phyloP scores from a whole-genome alignment of 345 rosid species.

The Gossypioides kirkii region DNA sequence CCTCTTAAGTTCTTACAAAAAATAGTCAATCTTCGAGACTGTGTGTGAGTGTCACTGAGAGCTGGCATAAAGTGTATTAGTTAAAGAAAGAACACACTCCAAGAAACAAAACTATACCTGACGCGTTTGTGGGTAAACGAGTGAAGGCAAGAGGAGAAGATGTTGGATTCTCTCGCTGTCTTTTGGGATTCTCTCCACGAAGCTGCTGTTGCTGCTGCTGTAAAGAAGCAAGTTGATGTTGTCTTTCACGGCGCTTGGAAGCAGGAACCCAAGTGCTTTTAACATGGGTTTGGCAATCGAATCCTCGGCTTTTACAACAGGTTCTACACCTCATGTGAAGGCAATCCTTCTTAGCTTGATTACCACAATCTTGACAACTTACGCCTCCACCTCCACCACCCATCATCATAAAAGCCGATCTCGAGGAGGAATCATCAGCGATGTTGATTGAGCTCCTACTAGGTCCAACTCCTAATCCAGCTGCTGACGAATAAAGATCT shows the following conservation, averaged over 20 bases:
- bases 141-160: conserved; percentile 15
- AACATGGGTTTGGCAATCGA: conserved; percentile 72
- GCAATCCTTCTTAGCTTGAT: conserved; percentile 87
- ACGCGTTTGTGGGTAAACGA: conserved; percentile 16
- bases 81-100: neutral
- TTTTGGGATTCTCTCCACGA: conserved; percentile 36
- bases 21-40: conserved; percentile 17
- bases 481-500: conserved; percentile 61
- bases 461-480: conserved; percentile 44
- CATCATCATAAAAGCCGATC: conserved; percentile 49
- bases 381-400: conserved; percentile 26
- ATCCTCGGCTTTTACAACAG: conserved; percentile 82
- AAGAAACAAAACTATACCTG: conserved; percentile 42
- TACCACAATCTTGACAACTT: conserved; percentile 83
- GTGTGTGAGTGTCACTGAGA: conserved; percentile 7
- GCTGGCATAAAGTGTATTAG: neutral
- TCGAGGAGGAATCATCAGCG: conserved; percentile 43
- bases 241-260: conserved; percentile 69
- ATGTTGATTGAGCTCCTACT: conserved; percentile 41
- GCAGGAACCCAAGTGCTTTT: conserved; percentile 90
- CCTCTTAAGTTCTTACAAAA: conserved; percentile 15
- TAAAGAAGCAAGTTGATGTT: conserved; percentile 29
- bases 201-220: conserved; percentile 34
- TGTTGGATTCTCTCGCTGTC: conserved; percentile 46
- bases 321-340: conserved; percentile 72